Base-by-base conservation (phyloP, 495 filamentous ascomycete genomes). In the Xylaria sp. region DNA sequence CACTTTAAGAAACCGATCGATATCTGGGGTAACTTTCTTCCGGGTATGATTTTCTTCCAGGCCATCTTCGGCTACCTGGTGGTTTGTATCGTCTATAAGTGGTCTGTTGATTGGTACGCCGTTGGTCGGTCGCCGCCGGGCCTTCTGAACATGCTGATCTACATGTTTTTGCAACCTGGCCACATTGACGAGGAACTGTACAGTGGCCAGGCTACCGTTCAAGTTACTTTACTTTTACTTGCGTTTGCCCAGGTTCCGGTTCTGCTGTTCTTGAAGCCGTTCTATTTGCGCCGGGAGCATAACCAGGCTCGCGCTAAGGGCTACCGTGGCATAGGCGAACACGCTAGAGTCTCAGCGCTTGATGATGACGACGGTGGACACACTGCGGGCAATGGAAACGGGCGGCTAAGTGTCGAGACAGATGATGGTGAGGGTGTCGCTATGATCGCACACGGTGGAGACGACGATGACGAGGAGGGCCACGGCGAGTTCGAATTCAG, bases 11-110 rank as follows among this genome's bases (percentile, higher is more conserved):
- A 90, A 31, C 92, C 92, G 64, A 92, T 98, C 74, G 96, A 99
- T 78, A 93, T 98, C 74, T 95, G 92, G 88, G 96, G 94, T 71
- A 97, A 97, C 80, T 98, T 99, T 78, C 82, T 99, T 50, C 96
- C 96, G 11, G 94, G 95, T 59, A 97, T 99, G 94, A 91, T 99
- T 71, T 99, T 99, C 86, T 97, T 98, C 89, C 97, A 99, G 82
- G 90, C 93, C 61, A 98, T 99, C 81, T 99, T 99, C 72, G 96
- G 96, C 61, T 99, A 99, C 75, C 89, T 99, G 19, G 95, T 96
- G 61, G 85, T 97, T 77, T 90, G 91, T 75, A 97, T 99, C 75
- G 82, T 98, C 79, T 98, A 97, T 85, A 99, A 99, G 82, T 99
- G 96, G 96, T 90, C 88, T 24, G 86, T 97, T 48, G 91, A 98